Evolutionary conservation across 202 grass and related monocot genomes (phyloP), one percentile per base, ranked within the genome.

Genomic region (Eragrostis tef): DNA sequence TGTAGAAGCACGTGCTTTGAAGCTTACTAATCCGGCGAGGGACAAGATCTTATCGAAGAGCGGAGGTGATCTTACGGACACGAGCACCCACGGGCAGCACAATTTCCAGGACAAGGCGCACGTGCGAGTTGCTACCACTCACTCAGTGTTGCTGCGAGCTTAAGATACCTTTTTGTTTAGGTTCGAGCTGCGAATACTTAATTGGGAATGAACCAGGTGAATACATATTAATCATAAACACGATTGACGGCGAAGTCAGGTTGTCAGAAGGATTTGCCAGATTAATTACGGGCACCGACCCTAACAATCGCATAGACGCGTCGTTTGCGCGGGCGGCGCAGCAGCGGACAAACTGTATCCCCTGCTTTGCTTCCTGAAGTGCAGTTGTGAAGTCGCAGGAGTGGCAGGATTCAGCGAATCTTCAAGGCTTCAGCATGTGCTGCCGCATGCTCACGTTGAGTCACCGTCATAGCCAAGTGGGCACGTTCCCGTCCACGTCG

Each of bases 251-350:
- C 4, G 10, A 60, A 24, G 57, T 14, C 25, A 62, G 12, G 6
- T 7, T 62, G 58, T 26, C 22, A 61, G 24, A 61, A 14, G 11
- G 54, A 10, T 58, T 58, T 58, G 9, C 20, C 9, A 11, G 22
- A 64, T 64, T 64, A 63, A 63, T 17, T 64, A 36, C 15, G 11
- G 43, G 25, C 75, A 61, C 72, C 81, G 70, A 8, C 58, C 67
- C 22, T 22, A 12, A 25, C 26, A 9, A 21, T 20, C 29, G 50
- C 43, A 20, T n/a, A 22, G 44, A 84, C 88, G 81, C 85, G 88
- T 87, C 84, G 88, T 85, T 87, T 90, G 78, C 88, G 88, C 53
- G 84, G 85, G 82, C 70, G 79, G 75, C 65, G 4, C 80, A 42
- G 77, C 73, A 15, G 42, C 26, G 49, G 13, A 69, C 77, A 75